Conservation (phyloP, 2,329 filamentous ascomycete species). For the Ascochyta viciae-villosae region DNA sequence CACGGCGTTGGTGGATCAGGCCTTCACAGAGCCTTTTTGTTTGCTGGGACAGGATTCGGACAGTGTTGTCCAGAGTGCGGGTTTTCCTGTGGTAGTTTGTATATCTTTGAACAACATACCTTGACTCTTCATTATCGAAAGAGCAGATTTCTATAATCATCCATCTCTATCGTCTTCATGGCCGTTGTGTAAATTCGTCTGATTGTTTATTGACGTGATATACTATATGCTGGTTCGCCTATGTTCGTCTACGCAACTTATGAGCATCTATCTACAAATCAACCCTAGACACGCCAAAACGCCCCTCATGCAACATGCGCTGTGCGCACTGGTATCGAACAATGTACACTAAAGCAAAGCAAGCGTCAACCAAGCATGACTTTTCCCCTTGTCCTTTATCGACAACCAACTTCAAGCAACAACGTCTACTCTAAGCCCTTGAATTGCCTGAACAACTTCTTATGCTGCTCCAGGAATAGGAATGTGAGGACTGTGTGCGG, state of each 20-base stretch:
- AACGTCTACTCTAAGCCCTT: conserved; percentile 26
- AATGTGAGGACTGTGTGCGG: conserved; percentile 88
- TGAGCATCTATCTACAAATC: not conserved
- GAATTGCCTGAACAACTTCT: conserved; percentile 70
- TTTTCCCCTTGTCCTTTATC: too few species aligned
- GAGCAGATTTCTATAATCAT: not conserved
- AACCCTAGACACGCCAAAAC: conserved; percentile 1
- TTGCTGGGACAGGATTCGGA: not conserved
- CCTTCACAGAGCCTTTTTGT: not conserved
- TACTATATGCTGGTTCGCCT: not conserved
- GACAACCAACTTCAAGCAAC: too few species aligned
- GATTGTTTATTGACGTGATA: too few species aligned
- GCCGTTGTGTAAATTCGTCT: too few species aligned
- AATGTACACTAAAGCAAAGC: conserved; percentile 4
- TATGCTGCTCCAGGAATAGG: conserved; percentile 85
- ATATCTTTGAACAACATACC: not conserved
- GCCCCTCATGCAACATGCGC: conserved; percentile 16
- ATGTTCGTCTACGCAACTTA: not conserved
- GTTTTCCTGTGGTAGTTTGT: not conserved
- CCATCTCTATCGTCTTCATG: too few species aligned
- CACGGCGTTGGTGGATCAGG: conserved; percentile 33
- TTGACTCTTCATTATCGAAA: not conserved
- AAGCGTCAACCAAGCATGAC: not conserved
- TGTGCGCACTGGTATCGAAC: conserved; percentile 15
- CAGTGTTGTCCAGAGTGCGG: not conserved